These are phyloP conservation scores for Melanomma pulvis-pyrius DNA, from an alignment of 495 filamentous ascomycete species.

Conservation along the genomic window DNA sequence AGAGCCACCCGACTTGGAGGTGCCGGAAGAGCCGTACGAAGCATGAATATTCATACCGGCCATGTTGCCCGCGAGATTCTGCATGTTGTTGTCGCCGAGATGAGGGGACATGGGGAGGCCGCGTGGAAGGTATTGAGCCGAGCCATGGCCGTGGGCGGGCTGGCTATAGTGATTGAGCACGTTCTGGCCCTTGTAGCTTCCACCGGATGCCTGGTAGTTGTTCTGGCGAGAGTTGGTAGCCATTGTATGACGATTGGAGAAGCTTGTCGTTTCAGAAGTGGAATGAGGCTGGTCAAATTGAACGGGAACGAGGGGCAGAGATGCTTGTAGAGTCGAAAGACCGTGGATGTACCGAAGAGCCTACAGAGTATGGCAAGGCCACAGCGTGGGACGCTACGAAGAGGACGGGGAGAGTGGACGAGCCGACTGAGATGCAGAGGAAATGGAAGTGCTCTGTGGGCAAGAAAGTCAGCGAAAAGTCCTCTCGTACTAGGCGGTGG, in stretches of 20 bases:
- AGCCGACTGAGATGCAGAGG: conserved; percentile 18
- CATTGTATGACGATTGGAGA: no score
- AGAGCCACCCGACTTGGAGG: conserved; percentile 36
- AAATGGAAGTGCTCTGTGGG: conserved; percentile 14
- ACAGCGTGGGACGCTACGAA: neutral
- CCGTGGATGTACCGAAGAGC: no score
- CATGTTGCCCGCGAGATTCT: conserved; percentile 44
- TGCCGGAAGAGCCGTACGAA: conserved; percentile 42
- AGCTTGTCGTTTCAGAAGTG: neutral
- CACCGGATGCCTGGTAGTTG: conserved; percentile 30
- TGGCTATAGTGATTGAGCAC: conserved; percentile 29
- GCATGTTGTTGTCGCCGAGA: conserved; percentile 31
- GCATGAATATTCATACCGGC: conserved; percentile 41
- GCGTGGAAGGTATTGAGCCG: conserved; percentile 36
- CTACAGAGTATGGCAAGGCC: neutral
- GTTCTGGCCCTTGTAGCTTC: conserved; percentile 32
- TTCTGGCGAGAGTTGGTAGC: conserved; percentile 29
- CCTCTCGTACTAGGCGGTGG: neutral
- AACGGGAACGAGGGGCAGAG: neutral
- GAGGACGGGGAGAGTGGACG: neutral
- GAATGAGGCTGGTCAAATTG: neutral
- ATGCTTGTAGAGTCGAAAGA: neutral
- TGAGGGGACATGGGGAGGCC: conserved; percentile 32
- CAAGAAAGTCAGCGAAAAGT: neutral
- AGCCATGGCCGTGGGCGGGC: conserved; percentile 34